Evolutionary conservation across 2,329 filamentous ascomycete species (phyloP).

Genomic region (Cladophialophora exuberans): DNA sequence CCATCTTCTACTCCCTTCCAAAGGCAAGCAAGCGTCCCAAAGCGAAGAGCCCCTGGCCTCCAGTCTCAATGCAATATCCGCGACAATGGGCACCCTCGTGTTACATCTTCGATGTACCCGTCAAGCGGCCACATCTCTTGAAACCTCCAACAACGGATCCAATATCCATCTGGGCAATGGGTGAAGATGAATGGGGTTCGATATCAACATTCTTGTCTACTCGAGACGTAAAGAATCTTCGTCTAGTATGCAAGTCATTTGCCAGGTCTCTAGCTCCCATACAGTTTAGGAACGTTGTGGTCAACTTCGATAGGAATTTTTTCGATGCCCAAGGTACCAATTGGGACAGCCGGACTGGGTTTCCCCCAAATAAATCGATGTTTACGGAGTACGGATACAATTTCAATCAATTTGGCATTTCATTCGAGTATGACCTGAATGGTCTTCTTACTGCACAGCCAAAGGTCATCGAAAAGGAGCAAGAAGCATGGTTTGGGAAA

Average conservation of each 20-base stretch:
- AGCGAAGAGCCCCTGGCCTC: neutral
- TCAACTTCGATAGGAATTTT: conserved; percentile 67
- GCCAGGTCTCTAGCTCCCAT: conserved; percentile 60
- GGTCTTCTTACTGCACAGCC: conserved; percentile 54
- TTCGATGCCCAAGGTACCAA: conserved; percentile 39
- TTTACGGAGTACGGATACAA: conserved; percentile 65
- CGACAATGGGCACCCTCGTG: conserved; percentile 2
- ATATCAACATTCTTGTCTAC: conserved; percentile 61
- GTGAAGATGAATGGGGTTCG: conserved; percentile 64
- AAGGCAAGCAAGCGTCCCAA: too few relatives aligned
- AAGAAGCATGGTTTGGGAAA: conserved; percentile 64
- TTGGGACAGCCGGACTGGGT: conserved; percentile 37
- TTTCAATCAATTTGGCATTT: conserved; percentile 67
- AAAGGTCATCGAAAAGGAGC: conserved; percentile 59
- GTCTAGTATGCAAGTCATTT: conserved; percentile 64
- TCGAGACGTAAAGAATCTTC: conserved; percentile 62
- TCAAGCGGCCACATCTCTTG: neutral
- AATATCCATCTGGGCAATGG: conserved; percentile 43
- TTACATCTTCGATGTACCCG: neutral
- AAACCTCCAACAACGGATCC: neutral
- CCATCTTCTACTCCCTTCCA: too few relatives aligned
- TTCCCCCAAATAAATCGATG: conserved; percentile 54
- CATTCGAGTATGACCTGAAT: conserved; percentile 63
- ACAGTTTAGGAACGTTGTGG: conserved; percentile 66
- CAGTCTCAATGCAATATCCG: neutral